Base-by-base conservation (phyloP, 176 grass and related monocot species). In the Oropetium thomaeum region DNA sequence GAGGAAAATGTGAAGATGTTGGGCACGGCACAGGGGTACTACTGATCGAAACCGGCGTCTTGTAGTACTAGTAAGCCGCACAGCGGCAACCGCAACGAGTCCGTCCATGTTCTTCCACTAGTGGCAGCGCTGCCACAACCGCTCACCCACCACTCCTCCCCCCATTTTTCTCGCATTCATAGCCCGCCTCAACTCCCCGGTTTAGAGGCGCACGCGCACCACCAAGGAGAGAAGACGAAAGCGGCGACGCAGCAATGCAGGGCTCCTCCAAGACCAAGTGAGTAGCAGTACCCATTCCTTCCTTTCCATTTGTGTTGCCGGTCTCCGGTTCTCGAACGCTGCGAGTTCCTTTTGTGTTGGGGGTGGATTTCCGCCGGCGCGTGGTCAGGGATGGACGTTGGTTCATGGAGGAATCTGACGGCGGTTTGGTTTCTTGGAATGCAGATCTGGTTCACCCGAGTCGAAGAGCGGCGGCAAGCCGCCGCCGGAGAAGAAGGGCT, bases 381-480 rank as follows among this genome's bases (percentile, higher is more conserved):
- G 4, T 12, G 25, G 4, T 13, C 28, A 26, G 38, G 43, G 3
- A 28, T n/a, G 49, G 13, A 16, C 4, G 38, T 59, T 25, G 14
- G 34, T 34, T 34, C 68, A 43, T 63, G 61, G 34, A n/a, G n/a
- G n/a, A n/a, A 23, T 54, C 77, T 86, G 65, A 76, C 0, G 27
- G 2, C 33, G 26, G 2, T 35, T 68, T 14, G 39, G 16, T 77
- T 26, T 64, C 6, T 39, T 39, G 61, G 26, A 12, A 20, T 10
- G 58, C 80, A 93, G 87, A 93, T 93, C 90, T 87, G 79, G 90
- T 10, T 77, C 86, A 29, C 60, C 87, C 12, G 87, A 93, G 41
- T 60, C 87, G 44, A 83, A 84, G 76, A 68, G 87, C 82, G 86
- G 80, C 68, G 40, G 67, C 74, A 85, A 67, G 75, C 35, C 75